Conservation (phyloP, 148 eudicot genomes). For the Linanthus parryae region DNA sequence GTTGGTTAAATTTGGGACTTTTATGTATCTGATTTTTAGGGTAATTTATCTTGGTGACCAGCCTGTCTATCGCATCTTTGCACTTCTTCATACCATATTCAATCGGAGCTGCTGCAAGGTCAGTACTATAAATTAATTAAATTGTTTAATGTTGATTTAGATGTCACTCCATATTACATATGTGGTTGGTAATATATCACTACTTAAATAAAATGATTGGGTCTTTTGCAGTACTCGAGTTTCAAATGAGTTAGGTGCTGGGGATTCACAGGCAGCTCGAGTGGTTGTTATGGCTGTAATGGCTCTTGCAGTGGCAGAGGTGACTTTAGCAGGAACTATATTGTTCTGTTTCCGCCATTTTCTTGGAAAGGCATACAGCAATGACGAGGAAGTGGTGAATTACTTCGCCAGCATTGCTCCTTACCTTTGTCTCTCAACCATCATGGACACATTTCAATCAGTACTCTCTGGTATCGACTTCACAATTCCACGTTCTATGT, state of each 20-base stretch:
- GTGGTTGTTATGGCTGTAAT: constrained; percentile 20
- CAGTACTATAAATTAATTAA: not conserved
- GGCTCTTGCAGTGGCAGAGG: constrained; percentile 18
- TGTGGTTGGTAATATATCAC: too few species aligned
- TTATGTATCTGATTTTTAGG: too few species aligned
- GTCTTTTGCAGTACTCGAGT: constrained; percentile 39
- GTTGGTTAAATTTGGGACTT: too few species aligned
- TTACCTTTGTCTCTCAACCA: constrained; percentile 21
- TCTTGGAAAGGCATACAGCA: constrained; percentile 33
- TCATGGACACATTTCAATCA: constrained; percentile 34
- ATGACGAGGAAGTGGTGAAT: constrained; percentile 26
- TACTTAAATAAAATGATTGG: too few species aligned
- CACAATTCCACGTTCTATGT: too few species aligned
- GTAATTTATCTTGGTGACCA: too few species aligned
- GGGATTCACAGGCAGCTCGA: constrained; percentile 29
- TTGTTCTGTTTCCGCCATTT: constrained; percentile 20
- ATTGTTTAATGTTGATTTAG: not conserved
- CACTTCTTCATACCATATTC: constrained; percentile 34
- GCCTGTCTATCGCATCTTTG: constrained; percentile 26
- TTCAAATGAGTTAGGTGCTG: too few species aligned
- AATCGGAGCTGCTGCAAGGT: constrained; percentile 46
- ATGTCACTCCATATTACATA: too few species aligned
- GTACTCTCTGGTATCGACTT: constrained; percentile 39
- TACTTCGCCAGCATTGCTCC: constrained; percentile 27
- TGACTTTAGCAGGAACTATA: constrained; percentile 10